These are phyloP conservation scores for Rhodomyrtus tomentosa DNA, from an alignment of 345 rosid genomes.

Conservation along the genomic window DNA sequence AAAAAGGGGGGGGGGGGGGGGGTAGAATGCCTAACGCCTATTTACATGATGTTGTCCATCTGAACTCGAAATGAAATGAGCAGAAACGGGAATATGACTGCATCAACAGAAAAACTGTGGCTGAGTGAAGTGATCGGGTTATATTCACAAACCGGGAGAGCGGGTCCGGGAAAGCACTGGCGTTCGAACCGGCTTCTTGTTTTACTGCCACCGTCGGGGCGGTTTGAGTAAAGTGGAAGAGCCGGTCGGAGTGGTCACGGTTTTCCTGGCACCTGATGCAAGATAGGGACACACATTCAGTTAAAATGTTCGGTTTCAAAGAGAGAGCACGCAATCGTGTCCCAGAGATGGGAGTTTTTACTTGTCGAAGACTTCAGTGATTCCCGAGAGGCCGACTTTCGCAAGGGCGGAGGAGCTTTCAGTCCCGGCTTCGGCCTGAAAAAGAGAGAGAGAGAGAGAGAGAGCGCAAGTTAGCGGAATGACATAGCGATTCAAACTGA, in stretches of 20 bases:
- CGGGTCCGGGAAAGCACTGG: not conserved
- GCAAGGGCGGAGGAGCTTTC: conserved; percentile 10
- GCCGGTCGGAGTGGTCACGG: conserved; percentile 3
- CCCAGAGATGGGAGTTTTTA: not conserved
- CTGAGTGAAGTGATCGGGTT: not conserved
- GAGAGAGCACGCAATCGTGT: not conserved
- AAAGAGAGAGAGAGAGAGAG: not conserved
- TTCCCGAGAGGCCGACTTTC: conserved; percentile 15
- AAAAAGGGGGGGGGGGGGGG: accelerated
- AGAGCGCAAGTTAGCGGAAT: not conserved
- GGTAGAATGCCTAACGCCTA: not conserved
- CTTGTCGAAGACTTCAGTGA: conserved; percentile 13
- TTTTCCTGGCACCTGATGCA: conserved; percentile 28
- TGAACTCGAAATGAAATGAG: not conserved
- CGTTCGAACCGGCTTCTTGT: not conserved
- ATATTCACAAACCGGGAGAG: not conserved
- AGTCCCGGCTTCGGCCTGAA: conserved; percentile 14
- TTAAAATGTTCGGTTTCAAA: not conserved
- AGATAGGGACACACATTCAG: not conserved
- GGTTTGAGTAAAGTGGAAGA: conserved; percentile 23
- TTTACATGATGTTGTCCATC: not conserved
- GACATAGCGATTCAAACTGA: not conserved
- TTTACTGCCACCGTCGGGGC: conserved; percentile 35
- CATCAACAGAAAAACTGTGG: not conserved
- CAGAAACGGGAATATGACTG: not conserved